Evolutionary conservation across 305 asterid genomes (phyloP).

Genomic region (Ruellia speciosa): DNA sequence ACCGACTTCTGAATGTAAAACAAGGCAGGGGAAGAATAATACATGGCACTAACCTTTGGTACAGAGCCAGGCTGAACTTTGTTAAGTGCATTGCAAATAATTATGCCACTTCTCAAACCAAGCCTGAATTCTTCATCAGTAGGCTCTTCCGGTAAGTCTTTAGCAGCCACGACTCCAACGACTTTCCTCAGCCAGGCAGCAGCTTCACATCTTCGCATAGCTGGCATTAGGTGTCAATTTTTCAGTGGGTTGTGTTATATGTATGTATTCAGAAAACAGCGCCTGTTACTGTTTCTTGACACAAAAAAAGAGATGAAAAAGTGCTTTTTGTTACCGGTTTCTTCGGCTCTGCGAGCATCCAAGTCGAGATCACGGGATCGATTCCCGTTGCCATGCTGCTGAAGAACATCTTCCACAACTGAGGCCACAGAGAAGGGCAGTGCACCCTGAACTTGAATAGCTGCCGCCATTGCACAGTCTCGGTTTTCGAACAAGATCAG

Average conservation of each 20-base stretch:
- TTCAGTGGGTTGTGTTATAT: not conserved
- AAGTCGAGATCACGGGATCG: conserved; percentile 70
- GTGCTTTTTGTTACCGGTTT: conserved; percentile 50
- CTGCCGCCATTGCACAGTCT: not conserved
- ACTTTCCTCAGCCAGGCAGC: conserved; percentile 78
- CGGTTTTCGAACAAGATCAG: not conserved
- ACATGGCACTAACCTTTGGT: conserved; percentile 45
- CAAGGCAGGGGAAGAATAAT: not conserved
- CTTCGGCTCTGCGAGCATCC: conserved; percentile 84
- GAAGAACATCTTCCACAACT: conserved; percentile 90
- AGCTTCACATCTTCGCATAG: conserved; percentile 79
- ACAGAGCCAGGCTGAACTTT: conserved; percentile 84
- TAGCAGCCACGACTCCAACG: conserved; percentile 85
- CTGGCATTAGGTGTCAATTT: conserved; percentile 26
- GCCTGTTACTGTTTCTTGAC: not conserved
- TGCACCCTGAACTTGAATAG: conserved; percentile 10
- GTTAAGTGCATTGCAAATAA: conserved; percentile 80
- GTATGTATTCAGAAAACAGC: no score
- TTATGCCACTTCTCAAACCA: conserved; percentile 85
- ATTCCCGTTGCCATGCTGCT: conserved; percentile 53
- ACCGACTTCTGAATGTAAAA: not conserved
- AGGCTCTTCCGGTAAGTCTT: conserved; percentile 90
- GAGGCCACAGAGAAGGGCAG: conserved; percentile 62
- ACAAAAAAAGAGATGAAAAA: not conserved
- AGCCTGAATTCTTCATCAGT: conserved; percentile 91